Evolutionary conservation across 306 rosid species (phyloP).

Genomic region (Luffa acutangula): DNA sequence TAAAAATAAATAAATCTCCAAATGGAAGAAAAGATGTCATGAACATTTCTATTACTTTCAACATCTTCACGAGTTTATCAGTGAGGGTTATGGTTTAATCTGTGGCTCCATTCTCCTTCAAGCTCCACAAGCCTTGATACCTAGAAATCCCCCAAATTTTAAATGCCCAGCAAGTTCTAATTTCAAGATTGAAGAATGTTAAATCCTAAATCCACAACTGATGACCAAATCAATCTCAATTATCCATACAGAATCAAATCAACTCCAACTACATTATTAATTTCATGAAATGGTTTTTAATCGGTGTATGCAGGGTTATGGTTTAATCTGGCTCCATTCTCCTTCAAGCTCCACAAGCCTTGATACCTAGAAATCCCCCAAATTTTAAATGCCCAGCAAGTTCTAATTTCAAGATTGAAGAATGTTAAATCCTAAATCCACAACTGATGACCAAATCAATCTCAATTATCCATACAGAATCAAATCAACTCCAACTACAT

Average conservation of each 20-base stretch:
- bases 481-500: neutral
- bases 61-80: neutral
- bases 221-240: neutral
- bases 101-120: neutral
- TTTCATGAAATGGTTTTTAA: neutral
- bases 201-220: neutral
- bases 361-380: neutral
- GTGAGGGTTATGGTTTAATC: neutral
- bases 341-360: neutral
- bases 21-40: too few species aligned
- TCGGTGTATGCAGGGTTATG: neutral
- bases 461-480: neutral
- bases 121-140: neutral
- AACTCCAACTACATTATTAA: neutral
- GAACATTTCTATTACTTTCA: neutral
- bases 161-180: neutral
- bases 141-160: neutral
- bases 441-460: neutral
- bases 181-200: neutral
- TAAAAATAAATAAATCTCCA: neutral
- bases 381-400: neutral
- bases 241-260: neutral
- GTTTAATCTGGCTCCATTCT: neutral
- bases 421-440: neutral
- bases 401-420: neutral